These are phyloP conservation scores for Emericellopsis terricola DNA, from an alignment of 495 filamentous ascomycete genomes.

Conservation along the genomic window DNA sequence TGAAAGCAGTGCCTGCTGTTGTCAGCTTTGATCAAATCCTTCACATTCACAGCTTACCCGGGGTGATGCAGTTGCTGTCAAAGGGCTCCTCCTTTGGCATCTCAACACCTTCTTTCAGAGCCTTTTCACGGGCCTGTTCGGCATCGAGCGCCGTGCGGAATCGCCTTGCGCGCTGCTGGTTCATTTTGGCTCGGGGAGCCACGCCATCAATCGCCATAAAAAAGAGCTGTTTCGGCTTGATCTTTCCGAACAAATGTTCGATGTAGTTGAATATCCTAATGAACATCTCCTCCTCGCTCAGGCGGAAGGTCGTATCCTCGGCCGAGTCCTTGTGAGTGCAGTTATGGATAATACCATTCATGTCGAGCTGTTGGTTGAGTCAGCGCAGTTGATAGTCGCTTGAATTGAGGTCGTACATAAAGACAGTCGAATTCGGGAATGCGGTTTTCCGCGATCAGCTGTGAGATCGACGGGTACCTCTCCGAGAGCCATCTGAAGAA, in stretches of 20 bases:
- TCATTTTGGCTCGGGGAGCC: constrained; percentile 97
- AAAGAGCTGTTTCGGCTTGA: constrained; percentile 94
- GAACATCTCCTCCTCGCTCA: constrained; percentile 98
- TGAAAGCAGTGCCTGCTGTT: constrained; percentile 56
- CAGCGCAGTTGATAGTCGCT: neutral
- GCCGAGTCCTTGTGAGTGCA: constrained; percentile 87
- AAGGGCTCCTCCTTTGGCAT: constrained; percentile 93
- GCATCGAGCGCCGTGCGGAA: constrained; percentile 90
- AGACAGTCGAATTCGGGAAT: constrained; percentile 98
- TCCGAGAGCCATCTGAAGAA: constrained; percentile 90
- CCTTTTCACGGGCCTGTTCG: constrained; percentile 77
- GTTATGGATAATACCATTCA: constrained; percentile 99
- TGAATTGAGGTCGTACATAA: constrained; percentile 36
- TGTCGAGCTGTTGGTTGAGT: constrained; percentile 46
- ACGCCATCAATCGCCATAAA: constrained; percentile 99
- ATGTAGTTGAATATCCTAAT: constrained; percentile 99
- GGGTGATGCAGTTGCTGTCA: constrained; percentile 98
- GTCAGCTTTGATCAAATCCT: neutral
- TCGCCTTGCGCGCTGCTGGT: constrained; percentile 88
- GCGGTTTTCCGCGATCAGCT: constrained; percentile 95
- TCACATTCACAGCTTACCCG: constrained; percentile 28
- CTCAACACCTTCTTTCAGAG: constrained; percentile 69
- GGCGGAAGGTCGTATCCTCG: constrained; percentile 73
- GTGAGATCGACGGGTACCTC: constrained; percentile 96
- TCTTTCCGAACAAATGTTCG: constrained; percentile 95